Base-by-base conservation (phyloP, 2,329 filamentous ascomycete species). In the Colletotrichum lupini region DNA sequence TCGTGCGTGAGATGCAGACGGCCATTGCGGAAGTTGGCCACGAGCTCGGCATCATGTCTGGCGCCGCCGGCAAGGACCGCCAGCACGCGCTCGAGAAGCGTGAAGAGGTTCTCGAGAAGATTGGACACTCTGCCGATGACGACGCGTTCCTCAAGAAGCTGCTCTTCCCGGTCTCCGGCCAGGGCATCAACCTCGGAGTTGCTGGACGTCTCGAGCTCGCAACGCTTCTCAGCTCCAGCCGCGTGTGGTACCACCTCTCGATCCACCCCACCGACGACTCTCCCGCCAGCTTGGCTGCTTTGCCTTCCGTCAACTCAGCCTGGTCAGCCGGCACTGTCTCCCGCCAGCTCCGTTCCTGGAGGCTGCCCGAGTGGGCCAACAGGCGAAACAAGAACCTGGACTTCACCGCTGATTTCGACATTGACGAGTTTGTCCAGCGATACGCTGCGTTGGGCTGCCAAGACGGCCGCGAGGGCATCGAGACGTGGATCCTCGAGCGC, bases 241-340 rank as follows among this genome's bases (percentile, higher is more conserved):
- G 97, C 78, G 92, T 95, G 1, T 99, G 97, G 97, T 98, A 97
- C 82, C 97, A 99, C 78, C 89, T 99, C 11, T 93, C 93, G 3
- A 85, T 99, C 7, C 96, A 98, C 79, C 97, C 97, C 0, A 98
- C 94, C 0, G 97, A 99, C 77, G 94, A 97, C 59, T 87, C 90
- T 0, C 95, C 95, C 0, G 90, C 92, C 8, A 92, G 89, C 71
- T 85, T 98, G 26, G 92, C 93, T n/a, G 89, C 91, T 24, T 85
- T 94, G 26, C 89, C 92, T 0, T 90, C 93, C 0, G 88, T 92
- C 46, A 94, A 91, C n/a, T 93, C 94, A 1, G 91, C 93, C 1
- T 99, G 97, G 97, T 98, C 96, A 61, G 97, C 97, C 1, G 95
- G 95, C 28, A 92, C 94, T 2, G 93, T 99, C 0, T 99, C 97